Percentiles rank a stretch among this genome's conserved stretches.
These are phyloP conservation scores for Rusavskia elegans DNA, from an alignment of 495 filamentous ascomycete genomes.

Conservation along the genomic window DNA sequence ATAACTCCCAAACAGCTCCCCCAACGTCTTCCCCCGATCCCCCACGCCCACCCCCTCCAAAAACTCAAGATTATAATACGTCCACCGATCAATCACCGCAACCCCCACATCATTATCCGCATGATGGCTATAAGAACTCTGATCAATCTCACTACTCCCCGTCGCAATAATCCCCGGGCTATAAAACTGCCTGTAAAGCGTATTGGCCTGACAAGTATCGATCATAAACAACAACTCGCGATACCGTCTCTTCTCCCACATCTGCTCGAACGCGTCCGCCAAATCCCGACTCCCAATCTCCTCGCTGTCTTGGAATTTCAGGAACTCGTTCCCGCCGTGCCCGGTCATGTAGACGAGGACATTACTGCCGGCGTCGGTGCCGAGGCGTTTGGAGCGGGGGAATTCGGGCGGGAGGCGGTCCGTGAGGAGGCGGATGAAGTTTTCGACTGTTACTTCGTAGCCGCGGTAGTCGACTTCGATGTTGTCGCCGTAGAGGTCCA, in stretches of 20 bases:
- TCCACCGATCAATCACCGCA: slow-evolving; percentile 95
- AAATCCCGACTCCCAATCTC: slow-evolving; percentile 94
- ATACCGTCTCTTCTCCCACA: slow-evolving; percentile 99
- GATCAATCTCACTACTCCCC: slow-evolving; percentile 80
- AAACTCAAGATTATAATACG: slow-evolving; percentile 97
- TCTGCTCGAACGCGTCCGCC: slow-evolving; percentile 96
- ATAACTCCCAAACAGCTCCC: slow-evolving; percentile 88
- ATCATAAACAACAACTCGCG: slow-evolving; percentile 99
- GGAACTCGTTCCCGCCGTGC: slow-evolving; percentile 93
- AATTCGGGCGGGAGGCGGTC: slow-evolving; percentile 87
- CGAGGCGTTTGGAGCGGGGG: slow-evolving; percentile 76
- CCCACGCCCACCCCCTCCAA: slow-evolving; percentile 80
- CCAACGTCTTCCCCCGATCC: slow-evolving; percentile 43
- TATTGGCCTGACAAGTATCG: slow-evolving; percentile 98
- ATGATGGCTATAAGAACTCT: slow-evolving; percentile 91
- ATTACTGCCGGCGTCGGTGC: slow-evolving; percentile 88
- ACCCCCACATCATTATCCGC: slow-evolving; percentile 96
- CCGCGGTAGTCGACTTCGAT: slow-evolving; percentile 98
- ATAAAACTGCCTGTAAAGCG: slow-evolving; percentile 96
- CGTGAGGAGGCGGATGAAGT: slow-evolving; percentile 90
- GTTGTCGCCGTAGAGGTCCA: slow-evolving; percentile 95
- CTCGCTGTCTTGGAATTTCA: slow-evolving; percentile 97
- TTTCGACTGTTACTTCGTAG: slow-evolving; percentile 97
- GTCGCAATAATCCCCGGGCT: slow-evolving; percentile 94
- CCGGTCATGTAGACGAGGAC: slow-evolving; percentile 98